Evolutionary conservation across 2,329 filamentous ascomycete genomes (phyloP).

Genomic region (Penicillium sumatraense): DNA sequence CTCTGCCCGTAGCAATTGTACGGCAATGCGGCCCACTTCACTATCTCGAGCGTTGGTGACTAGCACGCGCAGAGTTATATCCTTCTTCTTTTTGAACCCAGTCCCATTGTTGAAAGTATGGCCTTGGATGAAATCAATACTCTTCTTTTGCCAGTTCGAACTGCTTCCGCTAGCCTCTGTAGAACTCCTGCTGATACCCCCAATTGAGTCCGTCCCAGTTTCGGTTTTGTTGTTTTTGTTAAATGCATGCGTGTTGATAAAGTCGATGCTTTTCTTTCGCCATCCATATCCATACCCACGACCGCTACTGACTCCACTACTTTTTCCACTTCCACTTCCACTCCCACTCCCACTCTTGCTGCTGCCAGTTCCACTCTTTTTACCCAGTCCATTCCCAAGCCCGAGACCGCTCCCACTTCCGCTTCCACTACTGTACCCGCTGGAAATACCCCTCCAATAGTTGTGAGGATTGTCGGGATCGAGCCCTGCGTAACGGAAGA

Average conservation of each 20-base stretch:
- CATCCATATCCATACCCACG: constrained; percentile 1
- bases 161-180: constrained; percentile 11
- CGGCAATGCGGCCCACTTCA: constrained; percentile 42
- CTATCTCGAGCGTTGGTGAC: constrained; percentile 43
- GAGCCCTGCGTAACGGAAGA: constrained; percentile 43
- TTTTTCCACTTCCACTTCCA: constrained; percentile 6
- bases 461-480: constrained; percentile 27
- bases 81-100: constrained; percentile 10
- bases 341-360: constrained; percentile 6
- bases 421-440: background rate
- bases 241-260: background rate
- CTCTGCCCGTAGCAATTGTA: constrained; percentile 43
- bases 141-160: background rate
- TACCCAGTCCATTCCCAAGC: background rate
- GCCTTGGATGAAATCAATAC: background rate
- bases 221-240: background rate
- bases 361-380: background rate
- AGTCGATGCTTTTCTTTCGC: constrained; percentile 2
- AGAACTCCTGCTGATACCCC: background rate
- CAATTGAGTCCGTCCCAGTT: background rate
- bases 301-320: constrained; percentile 14
- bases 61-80: constrained; percentile 36
- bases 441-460: constrained; percentile 4
- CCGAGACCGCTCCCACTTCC: background rate
- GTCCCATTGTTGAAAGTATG: constrained; percentile 8